These are phyloP conservation scores for Lotus japonicus DNA, from an alignment of 306 rosid genomes.

Conservation along the genomic window DNA sequence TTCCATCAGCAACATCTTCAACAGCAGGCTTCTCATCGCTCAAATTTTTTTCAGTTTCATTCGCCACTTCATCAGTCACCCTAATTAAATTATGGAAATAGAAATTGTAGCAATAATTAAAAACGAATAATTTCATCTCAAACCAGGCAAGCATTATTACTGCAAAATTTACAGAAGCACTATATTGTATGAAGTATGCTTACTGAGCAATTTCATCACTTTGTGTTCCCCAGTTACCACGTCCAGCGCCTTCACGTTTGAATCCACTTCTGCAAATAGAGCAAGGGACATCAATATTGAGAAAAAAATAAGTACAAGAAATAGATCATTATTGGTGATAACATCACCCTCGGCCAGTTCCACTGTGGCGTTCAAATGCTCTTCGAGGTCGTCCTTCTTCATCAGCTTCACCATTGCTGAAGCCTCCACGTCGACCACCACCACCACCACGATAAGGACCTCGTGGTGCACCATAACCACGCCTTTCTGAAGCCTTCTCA, in stretches of 20 bases:
- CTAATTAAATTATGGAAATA: conserved; percentile 24
- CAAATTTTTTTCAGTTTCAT: conserved; percentile 61
- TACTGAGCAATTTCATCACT: conserved; percentile 67
- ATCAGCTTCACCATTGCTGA: conserved; percentile 60
- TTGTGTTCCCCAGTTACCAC: conserved; percentile 92
- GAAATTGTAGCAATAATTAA: neutral
- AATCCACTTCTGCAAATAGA: conserved; percentile 54
- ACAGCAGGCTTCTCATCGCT: conserved; percentile 55
- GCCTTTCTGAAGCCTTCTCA: conserved; percentile 52
- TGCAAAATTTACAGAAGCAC: neutral
- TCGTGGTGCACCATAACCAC: conserved; percentile 61
- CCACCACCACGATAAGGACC: conserved; percentile 42
- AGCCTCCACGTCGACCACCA: conserved; percentile 79
- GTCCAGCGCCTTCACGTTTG: conserved; percentile 85
- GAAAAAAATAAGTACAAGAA: neutral
- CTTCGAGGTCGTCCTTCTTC: conserved; percentile 76
- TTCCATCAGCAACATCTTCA: conserved; percentile 51
- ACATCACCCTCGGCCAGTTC: conserved; percentile 83
- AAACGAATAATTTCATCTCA: neutral
- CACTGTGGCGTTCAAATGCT: conserved; percentile 78
- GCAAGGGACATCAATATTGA: conserved; percentile 1
- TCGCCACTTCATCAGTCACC: conserved; percentile 50
- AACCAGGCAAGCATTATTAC: neutral
- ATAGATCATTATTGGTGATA: neutral
- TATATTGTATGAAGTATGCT: neutral